Conservation (phyloP, 768 basidiomycete genomes). For the Galerina sulciceps region DNA sequence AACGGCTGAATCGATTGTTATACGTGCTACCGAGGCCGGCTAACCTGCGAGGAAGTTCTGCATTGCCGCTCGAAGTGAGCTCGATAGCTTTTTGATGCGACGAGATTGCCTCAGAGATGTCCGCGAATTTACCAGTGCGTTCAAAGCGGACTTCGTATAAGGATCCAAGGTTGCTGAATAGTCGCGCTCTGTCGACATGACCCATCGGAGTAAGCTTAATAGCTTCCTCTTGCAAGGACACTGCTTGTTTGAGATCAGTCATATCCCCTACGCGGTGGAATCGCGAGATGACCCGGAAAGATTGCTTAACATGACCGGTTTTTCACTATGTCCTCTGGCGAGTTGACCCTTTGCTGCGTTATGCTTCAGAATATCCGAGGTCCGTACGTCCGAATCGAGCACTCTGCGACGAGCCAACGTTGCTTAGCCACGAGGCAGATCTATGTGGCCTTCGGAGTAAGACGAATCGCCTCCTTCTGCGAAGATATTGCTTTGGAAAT, state of each 20-base stretch:
- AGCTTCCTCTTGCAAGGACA: constrained; percentile 11
- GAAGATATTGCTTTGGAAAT: constrained; percentile 1
- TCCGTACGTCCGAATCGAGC: neutral
- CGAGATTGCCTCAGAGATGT: neutral
- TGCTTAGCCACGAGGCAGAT: neutral
- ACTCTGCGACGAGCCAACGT: constrained; percentile 3
- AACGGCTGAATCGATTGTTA: constrained; percentile 13
- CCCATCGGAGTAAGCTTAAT: constrained; percentile 11
- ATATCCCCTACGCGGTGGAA: constrained; percentile 8
- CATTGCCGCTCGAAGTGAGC: neutral
- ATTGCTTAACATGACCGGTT: neutral
- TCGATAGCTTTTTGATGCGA: neutral
- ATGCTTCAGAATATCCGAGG: neutral
- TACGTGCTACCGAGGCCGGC: constrained; percentile 18
- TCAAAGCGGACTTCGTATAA: neutral
- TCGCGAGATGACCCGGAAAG: neutral
- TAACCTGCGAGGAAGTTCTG: neutral
- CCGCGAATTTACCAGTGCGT: neutral
- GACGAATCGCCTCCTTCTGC: constrained; percentile 2
- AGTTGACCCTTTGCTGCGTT: neutral
- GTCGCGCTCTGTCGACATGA: constrained; percentile 2
- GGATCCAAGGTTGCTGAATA: constrained; percentile 11
- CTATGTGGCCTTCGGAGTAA: neutral
- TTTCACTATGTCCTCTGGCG: neutral
- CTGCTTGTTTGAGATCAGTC: constrained; percentile 6